phyloP scores from a whole-genome alignment of 2,329 filamentous ascomycete species.

The Westerdykella aurantiaca region DNA sequence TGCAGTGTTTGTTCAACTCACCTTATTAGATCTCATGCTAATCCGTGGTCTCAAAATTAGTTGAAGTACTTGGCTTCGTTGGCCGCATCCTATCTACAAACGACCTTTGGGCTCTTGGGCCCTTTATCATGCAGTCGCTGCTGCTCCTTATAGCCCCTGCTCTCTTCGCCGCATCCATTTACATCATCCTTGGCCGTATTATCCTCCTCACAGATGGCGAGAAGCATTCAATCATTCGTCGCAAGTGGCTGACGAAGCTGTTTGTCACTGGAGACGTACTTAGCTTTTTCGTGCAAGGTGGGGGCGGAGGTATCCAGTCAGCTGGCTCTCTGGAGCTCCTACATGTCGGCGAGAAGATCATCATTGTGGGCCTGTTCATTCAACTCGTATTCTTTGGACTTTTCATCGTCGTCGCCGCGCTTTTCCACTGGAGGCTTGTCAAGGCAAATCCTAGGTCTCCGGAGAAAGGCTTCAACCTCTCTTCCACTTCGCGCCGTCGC shows the following conservation, averaged over 20 bases:
- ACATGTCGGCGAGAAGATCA: constrained; percentile 15
- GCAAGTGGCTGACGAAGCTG: constrained; percentile 40
- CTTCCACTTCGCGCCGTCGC: background rate
- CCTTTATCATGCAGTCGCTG: constrained; percentile 42
- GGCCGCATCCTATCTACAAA: constrained; percentile 40
- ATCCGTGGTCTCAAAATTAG: constrained; percentile 20
- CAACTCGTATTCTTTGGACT: constrained; percentile 47
- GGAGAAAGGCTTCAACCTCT: too few species aligned
- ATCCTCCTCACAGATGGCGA: constrained; percentile 38
- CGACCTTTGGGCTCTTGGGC: constrained; percentile 32
- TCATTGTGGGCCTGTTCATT: constrained; percentile 34
- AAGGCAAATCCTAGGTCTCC: too few species aligned
- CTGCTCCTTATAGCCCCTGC: constrained; percentile 44
- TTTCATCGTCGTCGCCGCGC: constrained; percentile 35
- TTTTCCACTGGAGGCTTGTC: constrained; percentile 16
- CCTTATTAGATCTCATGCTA: background rate
- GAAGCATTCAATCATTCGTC: constrained; percentile 34
- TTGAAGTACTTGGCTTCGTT: constrained; percentile 49
- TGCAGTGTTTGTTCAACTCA: background rate
- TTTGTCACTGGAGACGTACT: constrained; percentile 46
- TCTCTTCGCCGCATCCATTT: constrained; percentile 45
- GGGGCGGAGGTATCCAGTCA: constrained; percentile 16
- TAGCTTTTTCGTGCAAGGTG: constrained; percentile 41
- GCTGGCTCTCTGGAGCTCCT: constrained; percentile 4
- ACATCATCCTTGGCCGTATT: constrained; percentile 46